Evolutionary conservation across 139 green algal species (phyloP), one percentile per base, ranked within the genome.

Genomic region (Tetratostichococcus sp.): DNA sequence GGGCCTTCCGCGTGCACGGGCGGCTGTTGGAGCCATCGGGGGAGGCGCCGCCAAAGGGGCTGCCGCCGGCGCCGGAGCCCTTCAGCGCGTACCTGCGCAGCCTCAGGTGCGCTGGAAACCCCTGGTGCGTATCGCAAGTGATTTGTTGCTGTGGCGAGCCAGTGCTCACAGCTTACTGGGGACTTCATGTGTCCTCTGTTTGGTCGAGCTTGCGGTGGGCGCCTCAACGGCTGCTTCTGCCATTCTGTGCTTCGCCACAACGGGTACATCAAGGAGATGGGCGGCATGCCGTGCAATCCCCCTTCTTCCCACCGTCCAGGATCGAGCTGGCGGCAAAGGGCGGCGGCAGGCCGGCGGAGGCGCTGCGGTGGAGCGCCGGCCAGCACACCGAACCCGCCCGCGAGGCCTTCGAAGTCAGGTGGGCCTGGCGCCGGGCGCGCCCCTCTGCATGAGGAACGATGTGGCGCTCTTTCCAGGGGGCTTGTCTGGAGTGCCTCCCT

Each of bases 51-150:
- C 50, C 11, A 2, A 62, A 62, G 50, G 50, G 50, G 14, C 14
- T 62, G 50, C 50, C 21, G 35, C 72, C 75, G 58, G 26, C 32
- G 25, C 39, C 42, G 34, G 28, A 76, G 32, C 70, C 75, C 26
- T 84, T 91, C 62, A 86, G 80, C 17, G 26, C 67, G 4, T 86
- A 87, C 72, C 65, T 91, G 23, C 73, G 79, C n/a, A 72, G 68
- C 16, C 32, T 72, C 33, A 57, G 68, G 68, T 72, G 68, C 17
- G 33, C 34, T 14, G n/a, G n/a, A n/a, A n/a, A n/a, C n/a, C n/a
- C n/a, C n/a, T n/a, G n/a, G n/a, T n/a, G n/a, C n/a, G n/a, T n/a
- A n/a, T n/a, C n/a, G n/a, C n/a, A 11, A 6, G 17, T 73, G 17
- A 4, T 8, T 22, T 35, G 26, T 71, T 28, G 26, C 58, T 22